phyloP scores from a whole-genome alignment of 192 early-diverging fungal genomes.

The Podochytrium sp. region DNA sequence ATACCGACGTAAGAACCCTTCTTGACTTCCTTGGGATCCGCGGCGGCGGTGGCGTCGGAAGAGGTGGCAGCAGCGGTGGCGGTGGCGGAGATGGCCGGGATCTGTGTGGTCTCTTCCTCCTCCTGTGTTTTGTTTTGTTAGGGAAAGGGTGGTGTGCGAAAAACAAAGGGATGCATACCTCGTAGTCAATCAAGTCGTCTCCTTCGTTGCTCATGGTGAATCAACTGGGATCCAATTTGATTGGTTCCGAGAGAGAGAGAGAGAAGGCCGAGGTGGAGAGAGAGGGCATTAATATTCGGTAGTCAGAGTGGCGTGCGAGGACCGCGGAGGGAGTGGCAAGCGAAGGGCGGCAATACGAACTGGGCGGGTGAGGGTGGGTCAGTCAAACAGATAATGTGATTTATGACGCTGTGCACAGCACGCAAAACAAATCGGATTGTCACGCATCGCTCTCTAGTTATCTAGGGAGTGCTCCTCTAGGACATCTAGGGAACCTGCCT shows the following conservation, averaged over 20 bases:
- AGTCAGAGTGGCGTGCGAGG: no score
- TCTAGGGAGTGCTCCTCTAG: no score
- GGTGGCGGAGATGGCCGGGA: constrained; percentile 52
- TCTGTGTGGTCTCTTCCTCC: constrained; percentile 78
- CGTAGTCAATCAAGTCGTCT: constrained; percentile 96
- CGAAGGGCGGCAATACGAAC: no score
- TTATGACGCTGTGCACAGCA: no score
- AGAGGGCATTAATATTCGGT: neutral
- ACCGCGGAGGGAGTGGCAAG: no score
- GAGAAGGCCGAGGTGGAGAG: neutral
- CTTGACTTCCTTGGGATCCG: constrained; percentile 80
- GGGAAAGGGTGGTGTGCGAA: neutral
- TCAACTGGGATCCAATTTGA: no score
- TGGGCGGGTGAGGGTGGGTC: no score
- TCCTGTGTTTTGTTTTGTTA: constrained; percentile 1
- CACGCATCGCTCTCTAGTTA: no score
- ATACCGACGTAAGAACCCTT: constrained; percentile 98
- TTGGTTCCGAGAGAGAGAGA: constrained; percentile 6
- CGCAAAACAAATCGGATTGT: no score
- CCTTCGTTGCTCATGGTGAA: constrained; percentile 37
- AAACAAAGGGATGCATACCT: constrained; percentile 47
- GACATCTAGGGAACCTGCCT: no score
- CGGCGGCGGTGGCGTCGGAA: constrained; percentile 45
- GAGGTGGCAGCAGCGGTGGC: constrained; percentile 47
- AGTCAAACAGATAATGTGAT: no score